Conservation (phyloP, 2,329 filamentous ascomycete species). For the Ophiocordyceps camponoti-rufipedis region DNA sequence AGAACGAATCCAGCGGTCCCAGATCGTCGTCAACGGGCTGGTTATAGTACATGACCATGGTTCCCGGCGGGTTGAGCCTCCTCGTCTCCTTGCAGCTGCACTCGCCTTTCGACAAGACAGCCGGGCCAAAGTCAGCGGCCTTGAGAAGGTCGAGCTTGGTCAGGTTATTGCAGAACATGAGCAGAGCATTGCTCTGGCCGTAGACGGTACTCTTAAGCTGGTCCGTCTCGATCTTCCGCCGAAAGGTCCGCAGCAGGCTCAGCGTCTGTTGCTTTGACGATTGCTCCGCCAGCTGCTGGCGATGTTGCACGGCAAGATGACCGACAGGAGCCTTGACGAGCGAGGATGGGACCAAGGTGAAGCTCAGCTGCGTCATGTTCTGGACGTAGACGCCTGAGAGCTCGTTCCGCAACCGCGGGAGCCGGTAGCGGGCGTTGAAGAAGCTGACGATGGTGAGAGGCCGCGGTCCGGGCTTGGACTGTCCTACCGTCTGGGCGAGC, state of each 20-base stretch:
- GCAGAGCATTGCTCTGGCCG: neutral
- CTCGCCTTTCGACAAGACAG: neutral
- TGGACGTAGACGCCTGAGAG: constrained; percentile 9
- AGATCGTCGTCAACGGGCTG: neutral
- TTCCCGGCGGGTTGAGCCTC: neutral
- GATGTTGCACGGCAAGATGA: neutral
- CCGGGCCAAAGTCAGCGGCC: neutral
- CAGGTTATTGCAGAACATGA: neutral
- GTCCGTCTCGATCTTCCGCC: neutral
- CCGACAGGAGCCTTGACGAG: neutral
- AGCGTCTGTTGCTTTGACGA: neutral
- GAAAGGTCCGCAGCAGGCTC: neutral
- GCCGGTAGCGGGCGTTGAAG: constrained; percentile 10
- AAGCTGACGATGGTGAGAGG: constrained; percentile 8
- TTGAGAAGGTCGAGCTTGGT: neutral
- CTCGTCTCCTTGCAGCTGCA: neutral
- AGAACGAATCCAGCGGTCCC: neutral
- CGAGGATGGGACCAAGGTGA: neutral
- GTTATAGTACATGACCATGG: neutral
- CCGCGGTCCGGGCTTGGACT: constrained; percentile 3
- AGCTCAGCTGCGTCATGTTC: constrained; percentile 6
- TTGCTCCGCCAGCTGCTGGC: neutral
- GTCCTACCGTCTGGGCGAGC: constrained; percentile 10
- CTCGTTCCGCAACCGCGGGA: constrained; percentile 4
- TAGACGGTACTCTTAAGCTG: neutral